Evolutionary conservation across 208 protist genomes (phyloP), one percentile per base, ranked within the genome.

Genomic region (Endotrypanum monterogeii): DNA sequence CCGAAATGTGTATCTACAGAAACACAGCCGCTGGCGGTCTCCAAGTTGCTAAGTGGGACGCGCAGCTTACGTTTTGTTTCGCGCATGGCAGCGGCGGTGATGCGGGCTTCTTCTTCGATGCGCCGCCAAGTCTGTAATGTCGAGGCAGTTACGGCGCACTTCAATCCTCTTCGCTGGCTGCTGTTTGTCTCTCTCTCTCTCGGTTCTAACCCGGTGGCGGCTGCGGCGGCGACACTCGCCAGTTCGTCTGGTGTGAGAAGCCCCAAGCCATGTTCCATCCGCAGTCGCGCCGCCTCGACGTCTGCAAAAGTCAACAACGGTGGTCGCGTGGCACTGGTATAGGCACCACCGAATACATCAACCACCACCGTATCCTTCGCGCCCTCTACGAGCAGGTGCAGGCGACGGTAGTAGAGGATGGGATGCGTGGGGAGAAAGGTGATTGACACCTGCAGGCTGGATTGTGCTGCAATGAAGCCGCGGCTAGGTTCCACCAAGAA

Each of bases 321-420:
- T 20, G 96, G 94, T 0, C 93, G 93, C 23, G 61, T 50, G 30
- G 80, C 66, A 23, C 56, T 61, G 20, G 82, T 85, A 91, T 96
- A 98, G 54, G 83, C 93, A 37, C 87, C 88, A 52, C 96, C 96
- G 60, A 98, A 90, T 3, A 95, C 77, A 73, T 98, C 93, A 20
- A 98, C 75, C 60, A 78, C 84, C 2, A 97, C 73, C 30, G 86
- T 78, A 51, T 83, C 76, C 30, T 67, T 72, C 48, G 81, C 78
- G 28, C 92, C 74, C 65, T 89, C 65, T 6, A 92, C 79, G 41
- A 97, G 78, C 39, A 96, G 75, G 66, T 89, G 71, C 46, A 98
- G 75, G n/a, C 94, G 85, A 23, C 89, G 82, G 62, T 96, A 85
- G 76, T 98, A 98, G 70, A 97, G 92, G 54, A 93, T 93, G 11